Evolutionary conservation across 169 alveolate species (phyloP).

Genomic region (Plasmodium cynomolgi): DNA sequence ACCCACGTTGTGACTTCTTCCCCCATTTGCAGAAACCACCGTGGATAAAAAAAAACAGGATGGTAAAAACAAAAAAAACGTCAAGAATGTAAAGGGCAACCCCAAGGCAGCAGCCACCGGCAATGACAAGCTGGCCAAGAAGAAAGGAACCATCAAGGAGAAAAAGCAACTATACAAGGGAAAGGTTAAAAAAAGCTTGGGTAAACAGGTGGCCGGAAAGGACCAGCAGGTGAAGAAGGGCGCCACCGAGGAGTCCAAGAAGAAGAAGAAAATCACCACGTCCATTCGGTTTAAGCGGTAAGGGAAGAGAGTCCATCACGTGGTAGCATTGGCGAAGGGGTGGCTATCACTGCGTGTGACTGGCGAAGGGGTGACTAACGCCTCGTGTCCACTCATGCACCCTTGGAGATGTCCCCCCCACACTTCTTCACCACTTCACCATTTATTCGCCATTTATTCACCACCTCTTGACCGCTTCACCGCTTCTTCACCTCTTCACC

Average conservation of each 20-base stretch:
- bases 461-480: neutral
- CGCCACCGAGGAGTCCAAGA: neutral
- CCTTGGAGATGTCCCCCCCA: neutral
- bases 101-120: neutral
- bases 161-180: slow-evolving; percentile 2
- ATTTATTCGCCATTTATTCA: neutral
- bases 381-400: neutral
- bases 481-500: neutral
- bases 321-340: neutral
- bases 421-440: neutral
- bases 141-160: slow-evolving; percentile 5
- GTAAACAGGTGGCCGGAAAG: neutral
- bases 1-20: neutral
- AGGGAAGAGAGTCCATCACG: neutral
- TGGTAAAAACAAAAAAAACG: neutral
- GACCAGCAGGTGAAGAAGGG: neutral
- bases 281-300: slow-evolving; percentile 52
- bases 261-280: slow-evolving; percentile 14
- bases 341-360: too few species aligned
- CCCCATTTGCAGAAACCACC: neutral
- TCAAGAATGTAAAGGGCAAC: neutral
- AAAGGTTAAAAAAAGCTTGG: slow-evolving; percentile 15
- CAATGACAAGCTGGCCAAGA: neutral
- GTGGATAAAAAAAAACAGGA: slow-evolving; percentile 17
- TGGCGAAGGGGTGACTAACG: neutral